Conservation (phyloP, 2,329 filamentous ascomycete species). For the Aaosphaeria arxii region DNA sequence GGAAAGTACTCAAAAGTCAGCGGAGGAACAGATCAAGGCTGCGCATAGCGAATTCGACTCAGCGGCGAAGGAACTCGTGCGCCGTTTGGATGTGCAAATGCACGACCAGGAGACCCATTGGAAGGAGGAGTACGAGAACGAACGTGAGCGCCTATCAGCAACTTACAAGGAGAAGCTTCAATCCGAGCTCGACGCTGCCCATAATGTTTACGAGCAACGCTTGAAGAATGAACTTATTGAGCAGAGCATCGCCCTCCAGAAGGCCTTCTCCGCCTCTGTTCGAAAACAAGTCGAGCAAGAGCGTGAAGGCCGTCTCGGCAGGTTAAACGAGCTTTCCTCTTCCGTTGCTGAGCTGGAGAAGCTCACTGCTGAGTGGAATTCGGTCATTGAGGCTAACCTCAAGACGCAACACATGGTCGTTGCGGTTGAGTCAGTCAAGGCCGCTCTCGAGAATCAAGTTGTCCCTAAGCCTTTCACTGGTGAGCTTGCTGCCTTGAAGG, state of each 20-base stretch:
- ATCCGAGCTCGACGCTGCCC: conserved; percentile 74
- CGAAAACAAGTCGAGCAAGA: conserved; percentile 82
- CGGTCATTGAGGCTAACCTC: conserved; percentile 84
- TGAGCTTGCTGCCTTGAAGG: conserved; percentile 91
- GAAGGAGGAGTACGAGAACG: conserved; percentile 83
- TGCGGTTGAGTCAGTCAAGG: conserved; percentile 87
- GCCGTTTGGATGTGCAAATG: conserved; percentile 82
- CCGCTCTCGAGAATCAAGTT: conserved; percentile 71
- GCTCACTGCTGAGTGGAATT: conserved; percentile 85
- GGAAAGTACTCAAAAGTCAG: conserved; percentile 63
- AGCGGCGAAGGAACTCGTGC: conserved; percentile 82
- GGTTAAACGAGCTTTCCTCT: conserved; percentile 74
- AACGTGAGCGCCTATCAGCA: conserved; percentile 75
- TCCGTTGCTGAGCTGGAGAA: conserved; percentile 81
- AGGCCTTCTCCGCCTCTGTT: conserved; percentile 76
- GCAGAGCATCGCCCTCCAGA: conserved; percentile 86
- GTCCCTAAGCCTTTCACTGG: conserved; percentile 82
- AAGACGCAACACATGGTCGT: conserved; percentile 96
- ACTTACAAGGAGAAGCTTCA: conserved; percentile 78
- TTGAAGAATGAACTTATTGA: conserved; percentile 82
- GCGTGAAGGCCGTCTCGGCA: conserved; percentile 80
- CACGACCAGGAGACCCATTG: conserved; percentile 75
- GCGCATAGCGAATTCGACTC: conserved; percentile 77
- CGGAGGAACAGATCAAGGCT: conserved; percentile 70
- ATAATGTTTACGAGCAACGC: conserved; percentile 77